A percentile compares a stretch with the other conserved stretches of the same genome.
These are phyloP conservation scores for Penicillium sp. DNA, from an alignment of 2,329 filamentous ascomycete species.

Conservation along the genomic window DNA sequence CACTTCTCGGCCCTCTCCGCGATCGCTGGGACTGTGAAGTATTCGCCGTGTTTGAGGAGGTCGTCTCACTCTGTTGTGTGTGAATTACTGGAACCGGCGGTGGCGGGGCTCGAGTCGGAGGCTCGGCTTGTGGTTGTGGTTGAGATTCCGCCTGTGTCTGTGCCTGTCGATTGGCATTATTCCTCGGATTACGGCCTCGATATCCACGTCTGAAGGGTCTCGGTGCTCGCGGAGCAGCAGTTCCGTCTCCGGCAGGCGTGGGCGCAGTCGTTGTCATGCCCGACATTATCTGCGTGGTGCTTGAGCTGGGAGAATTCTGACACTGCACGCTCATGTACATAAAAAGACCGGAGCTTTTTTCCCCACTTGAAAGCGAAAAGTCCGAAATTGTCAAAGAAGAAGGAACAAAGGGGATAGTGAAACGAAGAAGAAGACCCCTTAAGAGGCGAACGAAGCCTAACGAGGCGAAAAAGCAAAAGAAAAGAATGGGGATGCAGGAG, in stretches of 20 bases:
- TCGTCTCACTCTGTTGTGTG: constrained; percentile 6
- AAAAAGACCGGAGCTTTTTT: not conserved
- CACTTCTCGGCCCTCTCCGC: constrained; percentile 33
- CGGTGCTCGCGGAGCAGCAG: constrained; percentile 24
- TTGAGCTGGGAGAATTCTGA: constrained; percentile 4
- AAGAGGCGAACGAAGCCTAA: constrained; percentile 4
- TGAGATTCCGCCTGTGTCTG: constrained; percentile 4
- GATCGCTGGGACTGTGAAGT: constrained; percentile 19
- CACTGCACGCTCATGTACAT: constrained; percentile 21
- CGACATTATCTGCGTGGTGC: constrained; percentile 25
- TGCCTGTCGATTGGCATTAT: constrained; percentile 25
- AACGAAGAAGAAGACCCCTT: constrained; percentile 2
- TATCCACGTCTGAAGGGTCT: constrained; percentile 32
- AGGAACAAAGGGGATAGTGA: not conserved
- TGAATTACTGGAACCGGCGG: not conserved
- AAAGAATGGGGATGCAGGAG: not conserved
- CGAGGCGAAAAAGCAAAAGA: not conserved
- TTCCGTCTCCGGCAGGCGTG: constrained; percentile 16
- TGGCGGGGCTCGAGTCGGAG: not conserved
- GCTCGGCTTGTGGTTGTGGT: not conserved
- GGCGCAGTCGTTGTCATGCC: constrained; percentile 17
- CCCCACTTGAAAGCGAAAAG: not conserved
- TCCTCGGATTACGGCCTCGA: constrained; percentile 34
- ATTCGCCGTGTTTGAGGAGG: constrained; percentile 15
- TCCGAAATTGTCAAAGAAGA: not conserved